Conservation (phyloP, 1,139 yeast genomes). For the Scheffersomyces illinoinensis region DNA sequence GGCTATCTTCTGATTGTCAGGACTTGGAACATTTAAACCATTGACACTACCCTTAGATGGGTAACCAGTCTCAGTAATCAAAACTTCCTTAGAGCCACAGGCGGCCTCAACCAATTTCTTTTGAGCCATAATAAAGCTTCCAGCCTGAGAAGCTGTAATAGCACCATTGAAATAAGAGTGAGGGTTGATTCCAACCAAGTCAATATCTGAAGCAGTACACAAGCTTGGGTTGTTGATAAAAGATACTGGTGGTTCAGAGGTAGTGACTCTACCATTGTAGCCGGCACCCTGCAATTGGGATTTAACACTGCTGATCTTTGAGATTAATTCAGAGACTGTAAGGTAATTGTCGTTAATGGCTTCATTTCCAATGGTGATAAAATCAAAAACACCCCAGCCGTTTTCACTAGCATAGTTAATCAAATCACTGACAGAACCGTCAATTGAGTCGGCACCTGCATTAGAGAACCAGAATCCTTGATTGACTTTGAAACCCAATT, state of each 20-base stretch:
- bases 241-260: conserved; percentile 86
- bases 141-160: conserved; percentile 66
- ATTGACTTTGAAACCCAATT: conserved; percentile 68
- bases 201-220: conserved; percentile 58
- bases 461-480: conserved; percentile 83
- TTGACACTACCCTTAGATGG: conserved; percentile 73
- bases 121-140: conserved; percentile 69
- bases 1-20: conserved; percentile 71
- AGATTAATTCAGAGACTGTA: conserved; percentile 56
- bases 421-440: conserved; percentile 54
- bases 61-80: conserved; percentile 85
- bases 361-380: conserved; percentile 83
- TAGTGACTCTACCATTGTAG: conserved; percentile 72
- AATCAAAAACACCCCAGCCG: conserved; percentile 72
- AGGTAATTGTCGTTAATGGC: conserved; percentile 67
- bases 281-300: conserved; percentile 62
- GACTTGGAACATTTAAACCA: conserved; percentile 72
- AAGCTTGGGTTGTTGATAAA: conserved; percentile 63
- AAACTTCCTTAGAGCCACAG: conserved; percentile 52
- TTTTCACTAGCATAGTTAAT: conserved; percentile 52
- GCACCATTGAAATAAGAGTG: conserved; percentile 79
- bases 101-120: conserved; percentile 49
- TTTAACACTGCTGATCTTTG: conserved; percentile 66
- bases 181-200: conserved; percentile 77
- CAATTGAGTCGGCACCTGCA: conserved; percentile 69